Evolutionary conservation across 208 protist genomes (phyloP), one percentile per base, ranked within the genome.

Genomic region (Trypanosomatidae sp.): DNA sequence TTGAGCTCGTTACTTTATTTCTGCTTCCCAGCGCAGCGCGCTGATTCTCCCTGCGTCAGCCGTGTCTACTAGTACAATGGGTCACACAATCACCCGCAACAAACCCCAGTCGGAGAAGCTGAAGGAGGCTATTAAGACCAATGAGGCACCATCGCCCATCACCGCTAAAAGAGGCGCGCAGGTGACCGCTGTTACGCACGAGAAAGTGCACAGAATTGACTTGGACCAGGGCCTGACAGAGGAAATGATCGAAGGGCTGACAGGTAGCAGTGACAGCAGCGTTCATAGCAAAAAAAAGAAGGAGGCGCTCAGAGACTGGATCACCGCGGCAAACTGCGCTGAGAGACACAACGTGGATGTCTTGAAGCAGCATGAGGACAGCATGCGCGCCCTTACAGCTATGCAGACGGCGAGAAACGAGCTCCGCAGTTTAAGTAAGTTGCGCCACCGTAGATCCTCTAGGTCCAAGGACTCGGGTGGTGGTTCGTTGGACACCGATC

Each of bases 161-260:
- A 22, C 25, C 19, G 1, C 28, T 15, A 43, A 43, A 25, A 56
- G 33, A 3, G 30, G 19, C 4, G 22, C 66, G 49, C 30, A 56
- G n/a, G 10, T 43, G 64, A 19, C 1, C 13, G 44, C 46, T 25
- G 17, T 19, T 15, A 19, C 36, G 9, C 28, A 69, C 15, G 33
- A 55, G 30, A 56, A 69, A 33, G 49, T 59, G 66, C 49, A 13
- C 9, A 13, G 33, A 10, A 12, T 47, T 33, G 66, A 69, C 66
- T 69, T 33, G 8, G 17, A 69, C 10, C 58, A 66, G 13, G 55
- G 62, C 6, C n/a, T 82, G 49, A 82, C 78, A 4, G 72, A 82
- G 68, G 78, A 77, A 25, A 79, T 82, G 67, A 73, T 82, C 41
- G 66, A 66, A 15, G 73, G 43, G 12, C 41, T 82, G 41, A 65